These are phyloP conservation scores for Vigna mungo DNA, from an alignment of 306 rosid species.

Conservation along the genomic window DNA sequence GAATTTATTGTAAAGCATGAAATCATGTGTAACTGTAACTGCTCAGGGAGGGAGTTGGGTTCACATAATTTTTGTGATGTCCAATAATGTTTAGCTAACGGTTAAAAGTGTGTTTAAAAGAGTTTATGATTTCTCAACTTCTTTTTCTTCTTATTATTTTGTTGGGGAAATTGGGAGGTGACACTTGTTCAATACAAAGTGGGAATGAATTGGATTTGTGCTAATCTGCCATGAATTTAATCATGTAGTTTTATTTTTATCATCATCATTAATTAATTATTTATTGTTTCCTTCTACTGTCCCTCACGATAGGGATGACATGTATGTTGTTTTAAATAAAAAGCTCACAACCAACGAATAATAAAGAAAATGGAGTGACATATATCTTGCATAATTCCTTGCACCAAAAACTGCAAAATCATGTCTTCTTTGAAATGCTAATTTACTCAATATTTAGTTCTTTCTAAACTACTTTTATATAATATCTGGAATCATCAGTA, in stretches of 20 bases:
- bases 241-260: neutral
- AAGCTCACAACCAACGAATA: neutral
- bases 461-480: neutral
- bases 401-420: slow-evolving; percentile 9
- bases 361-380: neutral
- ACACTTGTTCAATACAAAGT: slow-evolving; percentile 11
- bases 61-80: neutral
- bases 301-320: neutral
- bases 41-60: neutral
- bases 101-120: neutral
- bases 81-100: neutral
- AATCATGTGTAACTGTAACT: neutral
- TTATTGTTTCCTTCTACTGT: neutral
- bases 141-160: neutral
- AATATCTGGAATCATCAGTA: neutral
- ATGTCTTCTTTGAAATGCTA: neutral
- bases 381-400: neutral
- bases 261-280: neutral
- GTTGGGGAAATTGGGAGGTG: neutral
- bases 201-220: slow-evolving; percentile 14
- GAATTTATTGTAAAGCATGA: neutral
- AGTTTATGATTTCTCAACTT: neutral
- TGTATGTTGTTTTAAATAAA: neutral
- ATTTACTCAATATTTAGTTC: neutral
- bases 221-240: slow-evolving; percentile 6